phyloP scores from a whole-genome alignment of 768 basidiomycete species.

The Mycena vitilis region DNA sequence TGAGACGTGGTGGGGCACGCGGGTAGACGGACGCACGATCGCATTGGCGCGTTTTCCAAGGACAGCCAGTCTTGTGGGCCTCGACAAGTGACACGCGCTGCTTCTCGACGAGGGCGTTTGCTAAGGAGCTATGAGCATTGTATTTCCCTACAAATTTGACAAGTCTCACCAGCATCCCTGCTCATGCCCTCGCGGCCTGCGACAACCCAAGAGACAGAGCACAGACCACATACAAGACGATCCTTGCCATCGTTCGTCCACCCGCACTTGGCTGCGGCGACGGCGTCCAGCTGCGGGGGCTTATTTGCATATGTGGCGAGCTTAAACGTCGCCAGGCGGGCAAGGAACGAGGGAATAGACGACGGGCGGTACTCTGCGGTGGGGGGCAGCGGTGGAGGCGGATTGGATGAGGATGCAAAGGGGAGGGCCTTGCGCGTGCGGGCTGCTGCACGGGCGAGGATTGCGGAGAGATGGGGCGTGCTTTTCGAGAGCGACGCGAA shows the following conservation, averaged over 20 bases:
- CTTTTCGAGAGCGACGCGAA: conserved; percentile 57
- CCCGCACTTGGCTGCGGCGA: conserved; percentile 84
- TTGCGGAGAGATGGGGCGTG: conserved; percentile 78
- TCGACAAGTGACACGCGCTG: conserved; percentile 74
- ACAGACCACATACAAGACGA: conserved; percentile 78
- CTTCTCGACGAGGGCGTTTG: conserved; percentile 77
- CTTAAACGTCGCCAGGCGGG: conserved; percentile 81
- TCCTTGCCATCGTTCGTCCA: conserved; percentile 90
- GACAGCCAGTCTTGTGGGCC: conserved; percentile 84
- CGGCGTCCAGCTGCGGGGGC: conserved; percentile 77
- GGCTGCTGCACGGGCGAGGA: conserved; percentile 73
- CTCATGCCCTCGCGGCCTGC: conserved; percentile 76
- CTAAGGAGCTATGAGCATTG: conserved; percentile 48
- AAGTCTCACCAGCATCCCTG: conserved; percentile 77
- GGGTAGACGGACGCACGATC: conserved; percentile 63
- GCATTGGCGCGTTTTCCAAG: conserved; percentile 86
- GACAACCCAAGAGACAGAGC: conserved; percentile 79
- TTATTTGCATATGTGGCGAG: conserved; percentile 86
- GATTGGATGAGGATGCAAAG: conserved; percentile 48
- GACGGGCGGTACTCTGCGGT: conserved; percentile 82
- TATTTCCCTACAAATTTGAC: conserved; percentile 42
- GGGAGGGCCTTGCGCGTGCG: conserved; percentile 64
- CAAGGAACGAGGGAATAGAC: conserved; percentile 77
- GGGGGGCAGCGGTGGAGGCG: conserved; percentile 47
- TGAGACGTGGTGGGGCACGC: conserved; percentile 11